phyloP scores from a whole-genome alignment of 2,329 filamentous ascomycete species.

The Lasiodiplodia gonubiensis region DNA sequence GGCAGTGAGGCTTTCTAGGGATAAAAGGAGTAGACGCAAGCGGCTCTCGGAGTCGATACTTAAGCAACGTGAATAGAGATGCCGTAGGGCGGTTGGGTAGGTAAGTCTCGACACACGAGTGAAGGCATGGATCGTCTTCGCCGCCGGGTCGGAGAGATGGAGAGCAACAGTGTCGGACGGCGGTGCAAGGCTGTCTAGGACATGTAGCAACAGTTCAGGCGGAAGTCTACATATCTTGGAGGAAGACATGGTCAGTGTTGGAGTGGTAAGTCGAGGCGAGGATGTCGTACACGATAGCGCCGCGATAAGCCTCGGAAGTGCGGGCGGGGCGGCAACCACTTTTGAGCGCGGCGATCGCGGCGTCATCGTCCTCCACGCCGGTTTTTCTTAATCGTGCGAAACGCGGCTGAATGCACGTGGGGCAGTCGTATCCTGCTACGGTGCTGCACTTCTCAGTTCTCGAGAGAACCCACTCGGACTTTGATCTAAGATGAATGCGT shows the following conservation, averaged over 20 bases:
- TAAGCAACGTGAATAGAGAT: constrained; percentile 55
- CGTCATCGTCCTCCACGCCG: background rate
- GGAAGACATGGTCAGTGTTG: background rate
- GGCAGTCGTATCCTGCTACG: too few relatives aligned
- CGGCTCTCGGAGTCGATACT: constrained; percentile 48
- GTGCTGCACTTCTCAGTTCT: too few relatives aligned
- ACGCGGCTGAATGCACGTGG: too few relatives aligned
- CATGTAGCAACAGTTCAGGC: constrained; percentile 39
- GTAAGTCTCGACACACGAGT: constrained; percentile 53
- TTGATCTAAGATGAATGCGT: too few relatives aligned
- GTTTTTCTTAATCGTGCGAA: too few relatives aligned
- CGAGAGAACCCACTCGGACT: too few relatives aligned
- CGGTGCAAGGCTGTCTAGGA: constrained; percentile 36
- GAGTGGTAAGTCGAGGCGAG: background rate
- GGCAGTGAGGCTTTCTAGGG: constrained; percentile 32
- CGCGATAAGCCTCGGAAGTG: background rate
- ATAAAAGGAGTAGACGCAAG: constrained; percentile 38
- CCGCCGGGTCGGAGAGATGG: constrained; percentile 48
- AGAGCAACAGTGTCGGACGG: constrained; percentile 37
- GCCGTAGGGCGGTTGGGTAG: constrained; percentile 48
- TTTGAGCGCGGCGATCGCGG: background rate
- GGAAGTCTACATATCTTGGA: constrained; percentile 31
- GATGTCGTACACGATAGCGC: background rate
- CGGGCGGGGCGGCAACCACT: background rate
- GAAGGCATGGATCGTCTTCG: constrained; percentile 54